These are phyloP conservation scores for Dichotomocladium elegans DNA, from an alignment of 371 early-diverging fungal genomes.

Conservation along the genomic window DNA sequence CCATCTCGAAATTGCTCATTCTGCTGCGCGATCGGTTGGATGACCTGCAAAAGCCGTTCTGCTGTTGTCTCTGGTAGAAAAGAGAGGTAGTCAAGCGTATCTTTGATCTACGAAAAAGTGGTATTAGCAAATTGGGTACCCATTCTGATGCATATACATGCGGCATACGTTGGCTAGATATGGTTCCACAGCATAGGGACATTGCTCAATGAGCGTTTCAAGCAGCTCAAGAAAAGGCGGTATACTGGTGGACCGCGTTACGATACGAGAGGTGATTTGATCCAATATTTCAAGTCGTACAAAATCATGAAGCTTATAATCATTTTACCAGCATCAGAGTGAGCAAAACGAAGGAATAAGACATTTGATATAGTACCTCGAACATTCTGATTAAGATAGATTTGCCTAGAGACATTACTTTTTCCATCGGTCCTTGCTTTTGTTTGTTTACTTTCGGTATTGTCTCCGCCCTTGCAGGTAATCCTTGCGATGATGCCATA, in stretches of 20 bases:
- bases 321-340: too few relatives aligned
- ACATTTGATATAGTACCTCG: not conserved
- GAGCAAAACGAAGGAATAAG: too few relatives aligned
- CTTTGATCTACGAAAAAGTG: conserved; percentile 41
- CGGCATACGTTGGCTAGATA: conserved; percentile 27
- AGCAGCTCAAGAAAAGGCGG: conserved; percentile 46
- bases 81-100: conserved; percentile 56
- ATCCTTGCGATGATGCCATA: conserved; percentile 24
- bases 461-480: conserved; percentile 8
- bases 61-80: conserved; percentile 51
- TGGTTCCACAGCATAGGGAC: conserved; percentile 28
- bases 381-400: conserved; percentile 40
- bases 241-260: conserved; percentile 50
- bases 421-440: conserved; percentile 19
- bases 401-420: not conserved
- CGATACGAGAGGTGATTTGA: conserved; percentile 57
- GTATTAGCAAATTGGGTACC: not conserved
- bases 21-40: conserved; percentile 44
- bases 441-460: conserved; percentile 7
- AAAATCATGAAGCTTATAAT: conserved; percentile 45
- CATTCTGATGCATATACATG: too few relatives aligned
- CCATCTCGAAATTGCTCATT: conserved; percentile 54
- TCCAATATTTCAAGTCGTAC: conserved; percentile 59
- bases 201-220: conserved; percentile 38
- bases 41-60: conserved; percentile 42